phyloP scores from a whole-genome alignment of 148 eudicot genomes.

The Polygonum maritimum region DNA sequence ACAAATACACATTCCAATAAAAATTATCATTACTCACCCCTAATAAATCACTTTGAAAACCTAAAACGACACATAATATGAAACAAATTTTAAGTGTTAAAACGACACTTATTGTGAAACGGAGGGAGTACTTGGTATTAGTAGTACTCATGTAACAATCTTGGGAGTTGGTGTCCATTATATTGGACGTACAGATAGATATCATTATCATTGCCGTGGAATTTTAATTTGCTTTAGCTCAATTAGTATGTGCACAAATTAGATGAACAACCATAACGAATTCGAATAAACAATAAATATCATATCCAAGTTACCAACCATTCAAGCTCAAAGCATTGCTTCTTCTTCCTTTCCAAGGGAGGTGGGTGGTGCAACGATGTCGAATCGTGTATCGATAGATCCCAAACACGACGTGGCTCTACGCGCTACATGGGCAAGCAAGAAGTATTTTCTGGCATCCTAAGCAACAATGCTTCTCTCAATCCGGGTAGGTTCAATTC shows the following conservation, averaged over 20 bases:
- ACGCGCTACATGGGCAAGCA: conserved; percentile 57
- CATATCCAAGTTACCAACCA: not conserved
- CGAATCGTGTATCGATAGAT: conserved; percentile 64
- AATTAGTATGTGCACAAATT: not conserved
- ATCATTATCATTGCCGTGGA: not conserved
- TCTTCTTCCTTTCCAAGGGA: conserved; percentile 31
- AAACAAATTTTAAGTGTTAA: too few relatives aligned
- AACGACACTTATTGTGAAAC: too few relatives aligned
- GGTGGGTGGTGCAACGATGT: conserved; percentile 97
- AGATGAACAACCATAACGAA: not conserved
- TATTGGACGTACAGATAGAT: not conserved
- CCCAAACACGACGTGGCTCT: conserved; percentile 72
- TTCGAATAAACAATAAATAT: not conserved
- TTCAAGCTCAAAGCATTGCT: not conserved
- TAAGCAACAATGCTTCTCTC: conserved; percentile 60
- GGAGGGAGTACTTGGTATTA: too few relatives aligned
- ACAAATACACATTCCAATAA: too few relatives aligned
- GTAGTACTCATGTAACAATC: not conserved
- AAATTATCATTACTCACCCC: too few relatives aligned
- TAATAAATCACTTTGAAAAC: too few relatives aligned
- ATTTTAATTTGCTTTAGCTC: not conserved
- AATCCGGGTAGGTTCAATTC: conserved; percentile 56
- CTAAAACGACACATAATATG: too few relatives aligned
- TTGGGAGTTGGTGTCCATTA: not conserved
- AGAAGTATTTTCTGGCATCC: conserved; percentile 67